Conservation (phyloP, 805 yeast genomes). For the Saccharomycopsis sp. region DNA sequence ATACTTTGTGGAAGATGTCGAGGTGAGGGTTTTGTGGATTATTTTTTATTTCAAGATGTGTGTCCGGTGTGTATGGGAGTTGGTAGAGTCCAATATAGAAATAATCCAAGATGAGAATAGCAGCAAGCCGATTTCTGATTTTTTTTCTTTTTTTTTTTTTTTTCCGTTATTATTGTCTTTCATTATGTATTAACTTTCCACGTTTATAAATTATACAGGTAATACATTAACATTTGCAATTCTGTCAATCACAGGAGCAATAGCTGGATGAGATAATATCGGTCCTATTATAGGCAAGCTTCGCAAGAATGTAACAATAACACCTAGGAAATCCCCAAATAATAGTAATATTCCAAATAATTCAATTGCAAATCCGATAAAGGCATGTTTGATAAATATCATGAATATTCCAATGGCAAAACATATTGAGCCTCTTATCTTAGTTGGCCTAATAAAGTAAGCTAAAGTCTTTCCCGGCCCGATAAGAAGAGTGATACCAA, state of each 20-base stretch:
- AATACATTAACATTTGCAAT: constrained; percentile 17
- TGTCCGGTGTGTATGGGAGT: constrained; percentile 64
- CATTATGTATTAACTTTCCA: no score
- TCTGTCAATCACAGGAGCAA: constrained; percentile 53
- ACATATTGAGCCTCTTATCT: constrained; percentile 79
- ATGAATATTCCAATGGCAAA: constrained; percentile 69
- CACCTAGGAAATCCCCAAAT: constrained; percentile 91
- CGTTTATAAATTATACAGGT: constrained; percentile 15
- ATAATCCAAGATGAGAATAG: not conserved
- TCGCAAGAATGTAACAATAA: constrained; percentile 78
- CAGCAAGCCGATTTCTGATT: not conserved
- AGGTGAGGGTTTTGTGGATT: constrained; percentile 52
- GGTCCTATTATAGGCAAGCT: constrained; percentile 88
- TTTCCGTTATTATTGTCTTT: not conserved
- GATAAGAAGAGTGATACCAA: constrained; percentile 80
- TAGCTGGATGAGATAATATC: constrained; percentile 64
- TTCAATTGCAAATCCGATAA: constrained; percentile 80
- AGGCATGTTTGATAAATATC: constrained; percentile 63
- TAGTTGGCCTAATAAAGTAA: constrained; percentile 82
- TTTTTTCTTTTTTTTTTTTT: not conserved
- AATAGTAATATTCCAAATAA: constrained; percentile 82
- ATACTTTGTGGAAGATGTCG: constrained; percentile 63
- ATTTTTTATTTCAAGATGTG: constrained; percentile 52
- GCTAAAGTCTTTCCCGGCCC: constrained; percentile 78
- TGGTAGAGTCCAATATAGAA: constrained; percentile 41